phyloP scores from a whole-genome alignment of 768 basidiomycete species.

The Collybia sordida region DNA sequence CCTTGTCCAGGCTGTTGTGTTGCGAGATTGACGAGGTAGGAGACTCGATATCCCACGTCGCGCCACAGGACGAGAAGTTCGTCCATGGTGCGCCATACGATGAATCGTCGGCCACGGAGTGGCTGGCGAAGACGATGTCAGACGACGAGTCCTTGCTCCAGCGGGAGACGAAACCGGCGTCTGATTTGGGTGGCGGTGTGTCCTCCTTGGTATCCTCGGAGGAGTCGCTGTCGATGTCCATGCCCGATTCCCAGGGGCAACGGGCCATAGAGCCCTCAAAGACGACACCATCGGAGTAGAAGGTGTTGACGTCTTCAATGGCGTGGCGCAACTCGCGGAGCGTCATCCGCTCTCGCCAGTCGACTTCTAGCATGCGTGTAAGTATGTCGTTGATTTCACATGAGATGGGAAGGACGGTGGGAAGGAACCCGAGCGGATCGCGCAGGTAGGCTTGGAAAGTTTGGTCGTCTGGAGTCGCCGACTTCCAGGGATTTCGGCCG shows the following conservation, averaged over 20 bases:
- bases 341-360: constrained; percentile 61
- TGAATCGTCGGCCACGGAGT: constrained; percentile 33
- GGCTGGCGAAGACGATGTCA: constrained; percentile 44
- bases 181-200: constrained; percentile 34
- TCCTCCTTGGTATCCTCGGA: constrained; percentile 44
- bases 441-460: constrained; percentile 88
- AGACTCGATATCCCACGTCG: constrained; percentile 57
- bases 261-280: constrained; percentile 84
- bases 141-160: constrained; percentile 63
- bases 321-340: constrained; percentile 54
- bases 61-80: constrained; percentile 45
- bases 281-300: constrained; percentile 74
- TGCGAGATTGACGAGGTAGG: constrained; percentile 46
- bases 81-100: constrained; percentile 42
- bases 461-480: constrained; percentile 81
- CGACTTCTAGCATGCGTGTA: constrained; percentile 68
- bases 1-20: constrained; percentile 30
- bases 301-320: constrained; percentile 57
- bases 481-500: constrained; percentile 96
- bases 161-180: constrained; percentile 41
- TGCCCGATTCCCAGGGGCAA: constrained; percentile 75
- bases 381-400: constrained; percentile 72
- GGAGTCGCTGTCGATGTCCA: constrained; percentile 66
- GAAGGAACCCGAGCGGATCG: constrained; percentile 76
- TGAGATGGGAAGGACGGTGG: constrained; percentile 82